Conservation (phyloP, 768 basidiomycete species). For the Amanita phalloides region DNA sequence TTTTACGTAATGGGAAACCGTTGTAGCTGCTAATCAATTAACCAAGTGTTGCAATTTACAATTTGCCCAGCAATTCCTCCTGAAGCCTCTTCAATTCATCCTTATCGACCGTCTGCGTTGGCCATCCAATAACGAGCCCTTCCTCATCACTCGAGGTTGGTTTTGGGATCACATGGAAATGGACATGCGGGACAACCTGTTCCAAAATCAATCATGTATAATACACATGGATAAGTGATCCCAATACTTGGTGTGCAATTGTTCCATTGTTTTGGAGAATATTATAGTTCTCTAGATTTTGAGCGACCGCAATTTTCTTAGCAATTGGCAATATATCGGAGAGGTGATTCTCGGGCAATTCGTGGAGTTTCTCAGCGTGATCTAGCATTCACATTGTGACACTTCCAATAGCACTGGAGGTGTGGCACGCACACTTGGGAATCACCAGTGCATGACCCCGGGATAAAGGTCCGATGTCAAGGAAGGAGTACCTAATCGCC, state of each 20-base stretch:
- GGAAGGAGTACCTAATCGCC: constrained; percentile 61
- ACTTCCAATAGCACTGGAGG: not conserved
- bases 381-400: constrained; percentile 32
- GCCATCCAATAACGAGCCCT: constrained; percentile 83
- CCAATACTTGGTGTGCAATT: constrained; percentile 43
- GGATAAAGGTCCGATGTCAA: constrained; percentile 88
- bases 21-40: too few relatives aligned
- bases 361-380: constrained; percentile 78
- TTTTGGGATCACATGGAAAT: constrained; percentile 94
- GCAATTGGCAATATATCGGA: constrained; percentile 67
- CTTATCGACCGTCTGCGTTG: constrained; percentile 42
- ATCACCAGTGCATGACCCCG: constrained; percentile 87
- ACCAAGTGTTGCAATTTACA: constrained; percentile 19
- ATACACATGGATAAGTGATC: not conserved
- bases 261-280: constrained; percentile 60
- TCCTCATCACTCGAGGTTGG: constrained; percentile 49
- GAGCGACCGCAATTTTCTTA: constrained; percentile 79
- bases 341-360: constrained; percentile 81
- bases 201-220: not conserved
- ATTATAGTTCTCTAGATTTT: constrained; percentile 75
- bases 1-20: not conserved
- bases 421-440: constrained; percentile 64
- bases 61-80: constrained; percentile 43
- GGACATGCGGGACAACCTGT: constrained; percentile 71
- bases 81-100: constrained; percentile 51